Evolutionary conservation across 768 basidiomycete genomes (phyloP).

Genomic region (Podaxis sp.): DNA sequence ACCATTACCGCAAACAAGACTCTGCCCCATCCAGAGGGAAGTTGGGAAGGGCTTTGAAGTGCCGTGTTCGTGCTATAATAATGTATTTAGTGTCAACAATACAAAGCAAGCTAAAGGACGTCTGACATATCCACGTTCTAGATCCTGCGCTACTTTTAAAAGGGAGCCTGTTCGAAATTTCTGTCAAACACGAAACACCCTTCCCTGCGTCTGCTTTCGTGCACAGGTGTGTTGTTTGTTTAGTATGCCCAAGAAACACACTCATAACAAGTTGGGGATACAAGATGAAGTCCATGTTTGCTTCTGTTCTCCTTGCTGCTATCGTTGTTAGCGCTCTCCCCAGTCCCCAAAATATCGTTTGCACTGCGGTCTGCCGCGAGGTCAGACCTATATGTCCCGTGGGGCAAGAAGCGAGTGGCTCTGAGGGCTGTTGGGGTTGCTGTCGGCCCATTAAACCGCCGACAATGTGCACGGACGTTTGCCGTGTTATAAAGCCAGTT

Average conservation of each 20-base stretch:
- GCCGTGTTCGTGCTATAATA: no score
- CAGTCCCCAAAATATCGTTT: not conserved
- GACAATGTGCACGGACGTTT: not conserved
- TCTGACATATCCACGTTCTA: no score
- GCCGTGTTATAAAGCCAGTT: not conserved
- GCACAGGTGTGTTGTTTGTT: not conserved
- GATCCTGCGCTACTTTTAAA: not conserved
- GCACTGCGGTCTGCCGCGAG: not conserved
- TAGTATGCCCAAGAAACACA: not conserved
- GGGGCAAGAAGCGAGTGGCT: not conserved
- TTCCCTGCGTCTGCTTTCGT: not conserved
- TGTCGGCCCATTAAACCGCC: not conserved
- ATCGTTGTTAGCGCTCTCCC: not conserved
- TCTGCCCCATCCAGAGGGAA: no score
- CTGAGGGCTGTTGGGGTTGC: slow-evolving; percentile 9
- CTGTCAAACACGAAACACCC: not conserved
- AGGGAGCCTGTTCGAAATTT: not conserved
- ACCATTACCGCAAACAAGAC: no score
- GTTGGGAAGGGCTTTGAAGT: no score
- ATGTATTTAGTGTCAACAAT: no score
- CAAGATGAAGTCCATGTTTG: not conserved
- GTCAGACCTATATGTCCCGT: not conserved
- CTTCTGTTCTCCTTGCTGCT: not conserved
- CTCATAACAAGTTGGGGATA: not conserved
- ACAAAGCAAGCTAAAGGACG: no score